Evolutionary conservation across 2,329 filamentous ascomycete genomes (phyloP).

Genomic region (Aspergillus hiratsukae): DNA sequence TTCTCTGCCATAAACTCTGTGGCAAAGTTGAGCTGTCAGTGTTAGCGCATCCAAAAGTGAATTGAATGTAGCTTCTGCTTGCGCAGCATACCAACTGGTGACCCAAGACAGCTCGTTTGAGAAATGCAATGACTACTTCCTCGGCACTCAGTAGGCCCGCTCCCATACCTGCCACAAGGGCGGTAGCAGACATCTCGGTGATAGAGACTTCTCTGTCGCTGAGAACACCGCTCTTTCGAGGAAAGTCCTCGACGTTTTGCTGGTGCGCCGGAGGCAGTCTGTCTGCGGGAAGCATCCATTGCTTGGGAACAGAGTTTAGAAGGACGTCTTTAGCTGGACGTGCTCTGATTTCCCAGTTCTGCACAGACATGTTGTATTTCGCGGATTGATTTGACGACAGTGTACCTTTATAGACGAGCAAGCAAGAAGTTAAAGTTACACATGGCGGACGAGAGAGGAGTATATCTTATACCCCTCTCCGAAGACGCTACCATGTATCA

Average conservation of each 20-base stretch:
- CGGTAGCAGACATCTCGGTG: slow-evolving; percentile 42
- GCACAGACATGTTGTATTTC: neutral
- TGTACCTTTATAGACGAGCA: neutral
- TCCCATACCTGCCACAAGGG: slow-evolving; percentile 25
- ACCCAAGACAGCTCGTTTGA: slow-evolving; percentile 31
- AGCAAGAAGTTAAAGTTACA: neutral
- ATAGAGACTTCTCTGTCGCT: slow-evolving; percentile 47
- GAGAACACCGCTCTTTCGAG: slow-evolving; percentile 46
- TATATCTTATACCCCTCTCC: neutral
- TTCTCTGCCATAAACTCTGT: slow-evolving; percentile 36
- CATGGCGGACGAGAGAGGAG: neutral
- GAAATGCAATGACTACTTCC: slow-evolving; percentile 29
- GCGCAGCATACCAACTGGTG: slow-evolving; percentile 27
- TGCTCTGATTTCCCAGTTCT: slow-evolving; percentile 29
- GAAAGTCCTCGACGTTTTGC: slow-evolving; percentile 28
- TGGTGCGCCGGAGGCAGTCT: slow-evolving; percentile 24
- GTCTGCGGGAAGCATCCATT: slow-evolving; percentile 29
- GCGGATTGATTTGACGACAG: neutral
- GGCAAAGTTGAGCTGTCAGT: slow-evolving; percentile 30
- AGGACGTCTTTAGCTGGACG: slow-evolving; percentile 32
- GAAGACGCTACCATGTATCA: neutral
- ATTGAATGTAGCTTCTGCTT: neutral
- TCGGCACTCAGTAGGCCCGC: slow-evolving; percentile 25
- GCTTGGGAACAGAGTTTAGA: slow-evolving; percentile 29
- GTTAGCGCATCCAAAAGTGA: neutral